Evolutionary conservation across 805 yeast species (phyloP), one percentile per base, ranked within the genome.

Genomic region (Cyberlindnera suaveolens): DNA sequence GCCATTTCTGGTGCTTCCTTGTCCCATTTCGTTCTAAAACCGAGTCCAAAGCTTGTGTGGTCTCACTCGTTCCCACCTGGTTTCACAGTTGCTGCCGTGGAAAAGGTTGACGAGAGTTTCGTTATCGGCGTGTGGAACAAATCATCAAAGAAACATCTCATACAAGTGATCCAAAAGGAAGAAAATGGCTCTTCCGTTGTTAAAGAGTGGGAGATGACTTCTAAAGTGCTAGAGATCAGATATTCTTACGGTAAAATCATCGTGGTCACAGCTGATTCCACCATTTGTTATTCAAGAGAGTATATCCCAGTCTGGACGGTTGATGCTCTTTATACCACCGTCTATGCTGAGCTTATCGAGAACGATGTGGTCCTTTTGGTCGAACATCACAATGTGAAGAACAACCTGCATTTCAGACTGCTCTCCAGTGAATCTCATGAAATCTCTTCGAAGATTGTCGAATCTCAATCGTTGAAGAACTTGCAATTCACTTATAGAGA

Each of bases 31-130:
- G 62, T 72, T 18, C 61, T 74, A 40, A 71, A 64, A 43, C 80
- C 80, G 34, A 66, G 75, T 31, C 80, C 80, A 9, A 72, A 71
- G 51, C 61, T 75, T 36, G 58, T 69, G 34, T 75, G 80, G 80
- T 70, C 78, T 4, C 67, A 67, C 50, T 72, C 79, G 16, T 63
- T 75, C 30, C 67, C 74, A 6, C 79, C 79, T 11, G 53, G 65
- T 3, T 64, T 66, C 31, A 39, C 60, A 3, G 64, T 74, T 31
- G 67, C 67, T 36, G 34, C 46, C n/a, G 41, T 56, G 11, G 52
- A 49, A 17, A 44, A 30, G 13, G 29, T 43, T 11, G 31, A 23
- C 0, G 48, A 43, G 18, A 45, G 13, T 1, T 46, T 49, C 16
- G 39, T 44, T 19, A 40, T 44, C 39, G 61, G 60, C 34, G 39